A percentile compares a stretch with the other conserved stretches of the same genome.
These are phyloP conservation scores for Trichoderma hamatum DNA, from an alignment of 2,329 filamentous ascomycete genomes.

Conservation along the genomic window DNA sequence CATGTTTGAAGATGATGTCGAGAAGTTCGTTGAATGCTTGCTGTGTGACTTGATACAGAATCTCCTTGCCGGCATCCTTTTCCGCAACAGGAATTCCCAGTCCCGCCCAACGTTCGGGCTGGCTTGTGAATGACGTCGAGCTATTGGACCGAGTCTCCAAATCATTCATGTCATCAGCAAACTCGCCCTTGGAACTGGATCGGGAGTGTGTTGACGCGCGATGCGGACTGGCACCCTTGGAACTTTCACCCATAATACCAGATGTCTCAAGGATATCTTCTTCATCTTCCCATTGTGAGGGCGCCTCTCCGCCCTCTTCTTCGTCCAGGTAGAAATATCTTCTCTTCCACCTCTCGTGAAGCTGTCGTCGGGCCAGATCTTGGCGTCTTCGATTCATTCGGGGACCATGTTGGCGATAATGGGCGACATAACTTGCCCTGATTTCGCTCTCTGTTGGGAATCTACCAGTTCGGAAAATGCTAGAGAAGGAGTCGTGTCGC, in stretches of 20 bases:
- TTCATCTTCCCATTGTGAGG: conserved; percentile 64
- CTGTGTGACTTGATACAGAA: conserved; percentile 88
- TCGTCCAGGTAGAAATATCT: conserved; percentile 83
- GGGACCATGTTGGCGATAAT: conserved; percentile 42
- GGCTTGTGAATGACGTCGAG: conserved; percentile 71
- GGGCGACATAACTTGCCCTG: conserved; percentile 43
- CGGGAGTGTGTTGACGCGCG: conserved; percentile 50
- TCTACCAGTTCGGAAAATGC: conserved; percentile 25
- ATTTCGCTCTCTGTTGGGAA: conserved; percentile 48
- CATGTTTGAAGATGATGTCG: conserved; percentile 79
- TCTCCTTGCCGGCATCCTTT: conserved; percentile 80
- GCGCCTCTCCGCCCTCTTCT: conserved; percentile 73
- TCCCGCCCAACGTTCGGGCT: conserved; percentile 75
- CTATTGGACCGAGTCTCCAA: conserved; percentile 71
- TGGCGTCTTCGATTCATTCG: conserved; percentile 46
- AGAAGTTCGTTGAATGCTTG: conserved; percentile 90
- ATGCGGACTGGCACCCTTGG: conserved; percentile 46
- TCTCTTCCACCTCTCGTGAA: conserved; percentile 74
- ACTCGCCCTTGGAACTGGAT: conserved; percentile 78
- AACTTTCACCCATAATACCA: conserved; percentile 43
- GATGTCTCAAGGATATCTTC: conserved; percentile 56
- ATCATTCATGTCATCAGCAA: conserved; percentile 71
- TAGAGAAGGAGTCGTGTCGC: conserved; percentile 9
- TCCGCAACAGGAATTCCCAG: conserved; percentile 81
- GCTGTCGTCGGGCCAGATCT: conserved; percentile 52